phyloP scores from a whole-genome alignment of 2,329 filamentous ascomycete genomes.

The Parafenestella ontariensis region DNA sequence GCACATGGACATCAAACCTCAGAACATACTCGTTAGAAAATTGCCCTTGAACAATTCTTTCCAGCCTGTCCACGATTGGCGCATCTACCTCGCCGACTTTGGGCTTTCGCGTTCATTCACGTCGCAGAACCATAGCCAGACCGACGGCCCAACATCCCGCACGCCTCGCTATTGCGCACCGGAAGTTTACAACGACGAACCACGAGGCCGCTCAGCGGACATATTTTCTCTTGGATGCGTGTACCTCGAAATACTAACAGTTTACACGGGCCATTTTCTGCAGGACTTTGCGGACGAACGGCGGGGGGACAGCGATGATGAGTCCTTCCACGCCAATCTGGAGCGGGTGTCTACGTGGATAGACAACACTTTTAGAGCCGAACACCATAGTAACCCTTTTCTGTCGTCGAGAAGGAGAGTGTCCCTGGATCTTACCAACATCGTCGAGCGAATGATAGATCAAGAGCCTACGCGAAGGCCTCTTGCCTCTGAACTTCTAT shows the following conservation, averaged over 20 bases:
- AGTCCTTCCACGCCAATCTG: constrained; percentile 14
- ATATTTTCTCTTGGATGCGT: constrained; percentile 28
- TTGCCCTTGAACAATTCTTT: no score
- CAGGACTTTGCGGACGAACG: constrained; percentile 11
- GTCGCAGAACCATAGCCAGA: constrained; percentile 19
- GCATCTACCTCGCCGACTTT: constrained; percentile 30
- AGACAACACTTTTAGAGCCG: not conserved
- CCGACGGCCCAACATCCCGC: constrained; percentile 16
- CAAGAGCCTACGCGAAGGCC: no score
- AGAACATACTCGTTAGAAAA: constrained; percentile 21
- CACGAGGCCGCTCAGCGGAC: constrained; percentile 22
- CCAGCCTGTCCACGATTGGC: no score
- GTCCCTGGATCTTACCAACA: no score
- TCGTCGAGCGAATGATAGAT: no score
- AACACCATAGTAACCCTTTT: no score
- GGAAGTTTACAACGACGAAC: constrained; percentile 17
- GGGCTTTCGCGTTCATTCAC: constrained; percentile 24
- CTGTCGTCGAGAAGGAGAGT: no score
- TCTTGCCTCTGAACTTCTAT: no score
- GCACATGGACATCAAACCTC: constrained; percentile 34
- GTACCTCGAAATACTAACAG: constrained; percentile 20
- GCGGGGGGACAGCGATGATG: constrained; percentile 1
- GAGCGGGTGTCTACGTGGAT: constrained; percentile 1
- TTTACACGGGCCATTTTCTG: not conserved
- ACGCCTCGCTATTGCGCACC: constrained; percentile 29